Base-by-base conservation (phyloP, 306 rosid genomes). In the Fragaria vesca region DNA sequence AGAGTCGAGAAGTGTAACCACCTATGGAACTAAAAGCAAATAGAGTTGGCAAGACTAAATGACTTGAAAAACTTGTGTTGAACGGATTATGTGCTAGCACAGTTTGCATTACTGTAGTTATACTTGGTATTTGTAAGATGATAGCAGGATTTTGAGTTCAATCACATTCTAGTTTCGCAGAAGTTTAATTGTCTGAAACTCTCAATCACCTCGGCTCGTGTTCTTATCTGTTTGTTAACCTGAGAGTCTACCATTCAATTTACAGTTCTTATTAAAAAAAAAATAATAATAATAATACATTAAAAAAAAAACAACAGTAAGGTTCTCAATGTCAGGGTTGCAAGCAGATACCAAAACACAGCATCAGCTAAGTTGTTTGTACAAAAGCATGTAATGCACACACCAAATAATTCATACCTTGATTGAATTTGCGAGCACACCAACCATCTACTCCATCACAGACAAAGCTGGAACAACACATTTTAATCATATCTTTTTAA, bases 341-440 rank as follows among this genome's bases (percentile, higher is more conserved):
- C 34, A 58, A 3, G n/a, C 65, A 58, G 65, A 24, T 24, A 21
- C 65, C 12, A 20, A 58, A 58, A 63, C 69, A 30, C 3, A 32
- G 42, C 11, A 63, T 15, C 42, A 63, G 21, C 21, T 62, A 16
- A 6, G 17, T 43, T 58, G 57, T 58, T 26, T 58, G 2, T 4
- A 46, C 32, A 30, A 30, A 30, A 0, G 17, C 45, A 9, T 61
- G 11, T 18, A 32, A 26, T 74, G 66, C 52, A 57, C 21, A 54
- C 18, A 43, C 20, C 34, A 43, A 20, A 71, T 12, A 57, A 21
- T 38, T 1, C 52, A 74, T 93, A 96, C 99, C 99, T 87, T 96
- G 99, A 81, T 96, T 96, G 83, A 96, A 96, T 84, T 86, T 96
- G 82, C 98, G 99, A 80, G 99, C 99, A 85, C 96, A 90, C 99